Base-by-base conservation (phyloP, 345 rosid species). In the Hypericum androsaemum region DNA sequence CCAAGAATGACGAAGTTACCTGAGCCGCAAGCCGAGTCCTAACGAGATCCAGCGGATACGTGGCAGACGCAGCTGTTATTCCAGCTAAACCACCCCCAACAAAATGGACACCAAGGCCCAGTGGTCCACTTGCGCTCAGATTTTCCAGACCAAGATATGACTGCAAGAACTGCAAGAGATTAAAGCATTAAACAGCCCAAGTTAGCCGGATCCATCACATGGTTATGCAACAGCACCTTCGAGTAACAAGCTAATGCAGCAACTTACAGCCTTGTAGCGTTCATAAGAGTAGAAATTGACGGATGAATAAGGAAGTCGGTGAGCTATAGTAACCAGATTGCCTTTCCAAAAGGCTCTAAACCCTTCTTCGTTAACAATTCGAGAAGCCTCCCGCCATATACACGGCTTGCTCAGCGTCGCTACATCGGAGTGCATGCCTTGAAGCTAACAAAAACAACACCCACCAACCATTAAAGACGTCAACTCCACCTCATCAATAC, bases 1-100 rank as follows among this genome's bases (percentile, higher is more conserved):
- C 32, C 32, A 22, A 22, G 32, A 22, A 1, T 47, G 42, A 10
- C 7, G 16, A 46, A 39, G 8, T 63, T 69, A 85, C 97, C 97
- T 88, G 97, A 32, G 95, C 98, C 54, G 98, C 85, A 39, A 92
- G 88, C 49, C 98, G 94, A 10, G 98, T 88, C 83, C 98, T 80
- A 46, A 92, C 85, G 50, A 92, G 98, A 78, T 92, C 98, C 44
- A 92, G 62, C 15, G 98, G 98, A 70, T 92, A 92, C 5, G 89
- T 85, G 43, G 78, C 85, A 14, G 94, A 71, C 53, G 90, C 97
- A 53, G 98, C 95, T 53, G 98, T 92, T 58, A 88, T 69, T 46
- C 98, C 98, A 14, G 97, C 88, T 78, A 92, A 60, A 52, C 98
- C 97, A 50, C 98, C 98, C 41, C 90, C 80, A 12, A 81, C 62